These are phyloP conservation scores for Usnea hakonensis DNA, from an alignment of 495 filamentous ascomycete genomes.

Conservation along the genomic window DNA sequence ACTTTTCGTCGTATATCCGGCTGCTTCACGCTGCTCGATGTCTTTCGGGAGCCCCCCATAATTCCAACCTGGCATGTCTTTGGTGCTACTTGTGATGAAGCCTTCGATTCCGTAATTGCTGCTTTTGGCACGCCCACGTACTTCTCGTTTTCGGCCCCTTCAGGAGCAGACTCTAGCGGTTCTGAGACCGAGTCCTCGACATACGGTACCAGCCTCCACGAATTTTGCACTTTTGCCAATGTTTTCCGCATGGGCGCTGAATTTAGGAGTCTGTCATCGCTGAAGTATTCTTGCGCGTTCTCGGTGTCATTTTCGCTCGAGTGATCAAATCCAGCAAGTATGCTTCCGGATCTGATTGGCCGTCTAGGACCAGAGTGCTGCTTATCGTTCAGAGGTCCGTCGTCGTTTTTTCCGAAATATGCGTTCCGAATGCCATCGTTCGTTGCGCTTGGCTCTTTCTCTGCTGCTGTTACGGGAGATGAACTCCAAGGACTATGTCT, in stretches of 20 bases:
- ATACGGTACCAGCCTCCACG: constrained; percentile 24
- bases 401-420: constrained; percentile 78
- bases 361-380: constrained; percentile 51
- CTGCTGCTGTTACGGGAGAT: constrained; percentile 4
- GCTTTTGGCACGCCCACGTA: neutral
- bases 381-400: constrained; percentile 62
- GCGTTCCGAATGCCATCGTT: constrained; percentile 39
- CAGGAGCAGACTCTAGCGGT: neutral
- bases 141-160: constrained; percentile 7
- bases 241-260: constrained; percentile 53
- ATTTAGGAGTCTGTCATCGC: constrained; percentile 54
- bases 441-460: constrained; percentile 3
- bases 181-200: constrained; percentile 6
- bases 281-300: constrained; percentile 43
- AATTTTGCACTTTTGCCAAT: constrained; percentile 27
- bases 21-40: constrained; percentile 29
- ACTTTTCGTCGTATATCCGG: constrained; percentile 55
- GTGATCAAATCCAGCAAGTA: constrained; percentile 80
- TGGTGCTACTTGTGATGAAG: constrained; percentile 3
- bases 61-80: constrained; percentile 14
- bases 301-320: constrained; percentile 43
- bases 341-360: constrained; percentile 66
- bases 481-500: constrained; percentile 12
- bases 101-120: neutral
- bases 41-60: neutral